Base-by-base conservation (phyloP, 805 yeast species). In the Nakazawaea wickerhamii region DNA sequence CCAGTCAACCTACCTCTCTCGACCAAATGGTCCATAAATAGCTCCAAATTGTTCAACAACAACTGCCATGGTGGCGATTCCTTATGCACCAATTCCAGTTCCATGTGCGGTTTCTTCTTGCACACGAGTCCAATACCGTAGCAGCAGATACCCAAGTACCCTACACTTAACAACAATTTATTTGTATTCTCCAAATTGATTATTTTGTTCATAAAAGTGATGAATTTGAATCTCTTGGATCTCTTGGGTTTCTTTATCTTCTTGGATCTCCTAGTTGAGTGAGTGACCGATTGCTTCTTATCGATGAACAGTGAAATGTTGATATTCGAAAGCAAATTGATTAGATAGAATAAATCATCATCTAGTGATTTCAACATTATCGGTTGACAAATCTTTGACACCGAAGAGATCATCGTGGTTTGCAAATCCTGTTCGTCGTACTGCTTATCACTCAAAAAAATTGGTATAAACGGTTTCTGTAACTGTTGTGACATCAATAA, bases 341-440 rank as follows among this genome's bases (percentile, higher is more conserved):
- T 59, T 40, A 63, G 48, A 1, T 44, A 44, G 50, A 62, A 55
- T 28, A 64, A 45, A 38, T 63, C 64, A 44, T 58, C 59, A 31
- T 55, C 45, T 4, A 59, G 40, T 1, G 61, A 51, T 27, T 50
- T 47, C 35, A 63, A 40, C 26, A 34, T 37, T 5, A 63, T 47
- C 1, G 68, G 67, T 30, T 61, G 54, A 45, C 67, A 62, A n/a
- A 64, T 48, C 57, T 54, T 53, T 13, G 47, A 55, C 40, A 38
- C 46, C 44, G 39, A 43, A 20, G 17, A 47, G 23, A 40, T 47
- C 48, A 33, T 47, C 36, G 36, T 50, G 41, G 47, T 30, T 19
- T 41, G 28, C 22, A 34, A 30, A 23, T 38, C 43, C 14, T 34
- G 38, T 17, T 38, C 45, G 28, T 10, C 26, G 4, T 28, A 18